These are phyloP conservation scores for Pichia sp. DNA, from an alignment of 1,139 yeast species.

Conservation along the genomic window DNA sequence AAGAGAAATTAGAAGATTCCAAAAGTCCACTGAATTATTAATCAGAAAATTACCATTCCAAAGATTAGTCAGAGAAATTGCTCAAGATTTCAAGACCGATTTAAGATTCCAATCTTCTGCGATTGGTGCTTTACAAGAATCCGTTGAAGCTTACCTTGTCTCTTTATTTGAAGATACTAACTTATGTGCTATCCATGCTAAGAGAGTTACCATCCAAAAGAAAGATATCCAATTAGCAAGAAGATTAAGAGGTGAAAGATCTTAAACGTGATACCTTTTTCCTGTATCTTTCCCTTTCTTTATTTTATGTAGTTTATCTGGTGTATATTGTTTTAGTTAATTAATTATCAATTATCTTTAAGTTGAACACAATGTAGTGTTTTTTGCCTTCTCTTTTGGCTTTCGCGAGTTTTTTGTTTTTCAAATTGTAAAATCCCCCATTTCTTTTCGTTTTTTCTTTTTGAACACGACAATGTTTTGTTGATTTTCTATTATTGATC, in stretches of 20 bases:
- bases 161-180: constrained; percentile 70
- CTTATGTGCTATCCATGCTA: constrained; percentile 98
- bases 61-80: constrained; percentile 96
- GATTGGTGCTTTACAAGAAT: constrained; percentile 97
- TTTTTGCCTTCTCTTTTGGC: too few relatives aligned
- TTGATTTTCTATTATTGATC: neutral
- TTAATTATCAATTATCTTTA: neutral
- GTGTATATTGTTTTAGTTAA: constrained; percentile 2
- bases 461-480: neutral
- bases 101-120: constrained; percentile 98
- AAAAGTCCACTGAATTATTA: constrained; percentile 92
- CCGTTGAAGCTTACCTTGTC: constrained; percentile 94
- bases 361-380: too few relatives aligned
- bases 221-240: constrained; percentile 98
- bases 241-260: constrained; percentile 98
- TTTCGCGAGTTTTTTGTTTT: neutral
- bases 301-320: neutral
- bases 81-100: constrained; percentile 97
- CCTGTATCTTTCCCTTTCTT: neutral
- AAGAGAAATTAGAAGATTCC: constrained; percentile 99
- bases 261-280: constrained; percentile 39
- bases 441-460: neutral
- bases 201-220: constrained; percentile 99
- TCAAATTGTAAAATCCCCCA: neutral
- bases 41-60: constrained; percentile 98